phyloP scores from a whole-genome alignment of 2,329 filamentous ascomycete genomes.

The Epichloe hybrida region DNA sequence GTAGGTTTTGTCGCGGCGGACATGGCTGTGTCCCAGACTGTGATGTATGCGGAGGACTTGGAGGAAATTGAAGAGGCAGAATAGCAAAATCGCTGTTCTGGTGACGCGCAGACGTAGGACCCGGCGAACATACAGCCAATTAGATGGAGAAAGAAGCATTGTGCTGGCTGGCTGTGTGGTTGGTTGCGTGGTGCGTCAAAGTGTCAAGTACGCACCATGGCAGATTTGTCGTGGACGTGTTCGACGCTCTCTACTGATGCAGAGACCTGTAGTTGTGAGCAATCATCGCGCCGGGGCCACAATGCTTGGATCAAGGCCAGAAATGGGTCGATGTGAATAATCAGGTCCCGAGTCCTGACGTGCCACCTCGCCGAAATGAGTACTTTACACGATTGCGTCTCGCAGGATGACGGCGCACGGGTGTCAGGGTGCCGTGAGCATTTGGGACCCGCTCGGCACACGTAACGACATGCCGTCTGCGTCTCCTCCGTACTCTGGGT shows the following conservation, averaged over 20 bases:
- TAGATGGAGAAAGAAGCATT: constrained; percentile 18
- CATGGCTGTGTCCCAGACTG: constrained; percentile 18
- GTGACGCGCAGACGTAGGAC: constrained; percentile 22
- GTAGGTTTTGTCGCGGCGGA: constrained; percentile 8
- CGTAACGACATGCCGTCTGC: no score
- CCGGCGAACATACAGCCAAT: constrained; percentile 23
- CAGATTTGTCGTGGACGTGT: neutral
- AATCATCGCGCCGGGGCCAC: neutral
- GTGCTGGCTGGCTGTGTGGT: neutral
- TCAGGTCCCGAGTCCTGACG: neutral
- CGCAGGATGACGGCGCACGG: neutral
- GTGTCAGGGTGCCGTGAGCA: neutral
- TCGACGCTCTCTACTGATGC: neutral
- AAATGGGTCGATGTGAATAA: no score
- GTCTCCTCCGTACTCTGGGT: no score
- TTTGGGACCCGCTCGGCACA: neutral
- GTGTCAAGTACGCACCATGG: constrained; percentile 1
- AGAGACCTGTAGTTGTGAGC: neutral
- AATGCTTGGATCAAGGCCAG: neutral
- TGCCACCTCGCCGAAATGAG: neutral
- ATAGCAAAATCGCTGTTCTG: constrained; percentile 21
- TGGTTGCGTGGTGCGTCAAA: neutral
- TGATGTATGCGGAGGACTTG: constrained; percentile 26
- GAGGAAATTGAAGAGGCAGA: constrained; percentile 24
- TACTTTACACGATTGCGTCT: neutral